Evolutionary conservation across 257 asterid genomes (phyloP).

Genomic region (Nemophila menziesii): DNA sequence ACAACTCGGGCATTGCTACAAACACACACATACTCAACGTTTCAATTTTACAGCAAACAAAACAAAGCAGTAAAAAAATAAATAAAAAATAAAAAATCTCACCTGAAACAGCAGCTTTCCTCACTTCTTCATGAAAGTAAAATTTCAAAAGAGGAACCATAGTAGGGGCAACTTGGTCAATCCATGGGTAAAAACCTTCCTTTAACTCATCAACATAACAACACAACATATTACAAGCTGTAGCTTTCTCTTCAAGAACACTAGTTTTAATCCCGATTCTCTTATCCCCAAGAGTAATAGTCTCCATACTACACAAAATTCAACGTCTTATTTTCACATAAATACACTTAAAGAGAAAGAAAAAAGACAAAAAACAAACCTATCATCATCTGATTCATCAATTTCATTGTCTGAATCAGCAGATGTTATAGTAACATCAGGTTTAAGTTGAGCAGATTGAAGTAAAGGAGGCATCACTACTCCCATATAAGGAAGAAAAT

Average conservation of each 20-base stretch:
- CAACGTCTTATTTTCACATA: no score
- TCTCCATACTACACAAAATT: no score
- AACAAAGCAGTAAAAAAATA: slow-evolving; percentile 2
- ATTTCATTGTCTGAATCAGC: slow-evolving; percentile 76
- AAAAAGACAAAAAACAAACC: slow-evolving; percentile 26
- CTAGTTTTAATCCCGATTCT: no score
- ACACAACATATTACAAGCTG: no score
- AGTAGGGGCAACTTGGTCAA: slow-evolving; percentile 71
- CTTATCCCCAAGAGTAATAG: no score
- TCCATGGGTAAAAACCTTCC: no score
- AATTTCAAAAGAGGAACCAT: slow-evolving; percentile 77
- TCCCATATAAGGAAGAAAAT: slow-evolving; percentile 87
- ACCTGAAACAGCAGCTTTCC: slow-evolving; percentile 99
- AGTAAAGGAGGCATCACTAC: slow-evolving; percentile 94
- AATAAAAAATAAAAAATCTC: slow-evolving; percentile 12
- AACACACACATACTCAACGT: no score
- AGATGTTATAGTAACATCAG: slow-evolving; percentile 78
- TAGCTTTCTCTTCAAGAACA: no score
- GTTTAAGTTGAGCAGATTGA: slow-evolving; percentile 88
- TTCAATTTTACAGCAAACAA: slow-evolving; percentile 10
- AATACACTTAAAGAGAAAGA: no score
- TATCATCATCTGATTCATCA: slow-evolving; percentile 82
- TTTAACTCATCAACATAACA: no score
- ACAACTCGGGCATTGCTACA: slow-evolving; percentile 78
- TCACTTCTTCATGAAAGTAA: slow-evolving; percentile 97